Evolutionary conservation across 2,329 filamentous ascomycete species (phyloP).

Genomic region (Colletotrichum abscissum): DNA sequence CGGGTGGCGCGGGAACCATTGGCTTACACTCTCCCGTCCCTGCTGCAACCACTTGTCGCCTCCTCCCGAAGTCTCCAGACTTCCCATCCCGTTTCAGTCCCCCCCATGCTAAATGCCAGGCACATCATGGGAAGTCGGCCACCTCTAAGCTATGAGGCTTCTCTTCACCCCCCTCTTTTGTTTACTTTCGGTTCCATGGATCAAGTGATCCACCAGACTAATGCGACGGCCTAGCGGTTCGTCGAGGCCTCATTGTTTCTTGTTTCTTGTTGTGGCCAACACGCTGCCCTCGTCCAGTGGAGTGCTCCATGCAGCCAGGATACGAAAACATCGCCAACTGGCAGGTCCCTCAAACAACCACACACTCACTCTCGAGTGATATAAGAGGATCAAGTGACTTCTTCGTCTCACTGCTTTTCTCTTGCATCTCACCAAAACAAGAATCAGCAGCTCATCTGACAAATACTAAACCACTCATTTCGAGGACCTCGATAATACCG

Average conservation of each 20-base stretch:
- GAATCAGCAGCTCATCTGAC: neutral
- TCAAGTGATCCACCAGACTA: constrained; percentile 9
- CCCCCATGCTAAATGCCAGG: neutral
- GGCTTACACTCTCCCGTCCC: constrained; percentile 23
- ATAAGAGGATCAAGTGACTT: constrained; percentile 35
- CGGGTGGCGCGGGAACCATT: constrained; percentile 28
- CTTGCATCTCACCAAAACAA: constrained; percentile 2
- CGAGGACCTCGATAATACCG: constrained; percentile 4
- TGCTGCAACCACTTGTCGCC: constrained; percentile 20
- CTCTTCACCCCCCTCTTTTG: neutral
- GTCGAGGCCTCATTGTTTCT: neutral
- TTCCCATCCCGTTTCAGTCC: constrained; percentile 5
- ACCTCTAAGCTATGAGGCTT: neutral
- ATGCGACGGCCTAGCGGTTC: constrained; percentile 18
- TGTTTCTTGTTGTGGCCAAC: constrained; percentile 30
- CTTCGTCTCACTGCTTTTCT: neutral
- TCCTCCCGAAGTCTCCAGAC: neutral
- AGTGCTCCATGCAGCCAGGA: constrained; percentile 19
- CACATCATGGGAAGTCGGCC: constrained; percentile 1
- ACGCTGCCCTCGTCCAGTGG: constrained; percentile 31
- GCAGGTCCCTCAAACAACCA: neutral
- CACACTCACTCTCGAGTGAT: neutral
- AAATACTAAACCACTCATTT: constrained; percentile 20
- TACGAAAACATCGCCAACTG: constrained; percentile 35
- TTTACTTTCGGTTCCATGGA: constrained; percentile 17